A percentile compares a stretch with the other conserved stretches of the same genome.
phyloP scores from a whole-genome alignment of 2,329 filamentous ascomycete genomes.

The Trichocomaceae sp. region DNA sequence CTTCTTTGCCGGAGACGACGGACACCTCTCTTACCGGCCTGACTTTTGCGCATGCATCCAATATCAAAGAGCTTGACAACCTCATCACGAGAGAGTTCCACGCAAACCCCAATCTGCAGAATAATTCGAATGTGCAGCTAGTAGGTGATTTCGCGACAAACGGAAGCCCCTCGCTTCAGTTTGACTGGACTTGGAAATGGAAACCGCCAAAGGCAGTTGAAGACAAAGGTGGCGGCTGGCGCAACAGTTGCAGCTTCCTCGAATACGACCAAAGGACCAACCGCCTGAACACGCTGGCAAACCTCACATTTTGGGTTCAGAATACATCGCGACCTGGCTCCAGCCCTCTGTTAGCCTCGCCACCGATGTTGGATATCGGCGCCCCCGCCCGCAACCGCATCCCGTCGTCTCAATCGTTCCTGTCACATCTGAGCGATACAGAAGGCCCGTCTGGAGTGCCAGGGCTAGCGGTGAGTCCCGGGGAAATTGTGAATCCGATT shows the following conservation, averaged over 20 bases:
- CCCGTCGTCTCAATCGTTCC: slow-evolving; percentile 78
- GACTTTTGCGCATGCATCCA: slow-evolving; percentile 87
- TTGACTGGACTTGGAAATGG: slow-evolving; percentile 97
- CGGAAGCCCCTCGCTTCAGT: slow-evolving; percentile 76
- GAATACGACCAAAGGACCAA: slow-evolving; percentile 95
- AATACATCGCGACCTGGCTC: slow-evolving; percentile 47
- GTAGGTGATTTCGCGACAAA: slow-evolving; percentile 86
- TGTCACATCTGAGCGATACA: slow-evolving; percentile 69
- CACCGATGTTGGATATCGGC: slow-evolving; percentile 64
- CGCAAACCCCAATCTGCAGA: slow-evolving; percentile 93
- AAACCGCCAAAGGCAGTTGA: slow-evolving; percentile 75
- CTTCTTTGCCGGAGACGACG: slow-evolving; percentile 42
- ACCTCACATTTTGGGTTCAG: slow-evolving; percentile 92
- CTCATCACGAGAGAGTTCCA: slow-evolving; percentile 93
- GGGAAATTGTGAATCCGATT: slow-evolving; percentile 24
- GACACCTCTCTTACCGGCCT: slow-evolving; percentile 82
- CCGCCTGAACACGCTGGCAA: slow-evolving; percentile 76
- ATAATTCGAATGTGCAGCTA: slow-evolving; percentile 89
- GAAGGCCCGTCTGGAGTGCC: slow-evolving; percentile 46
- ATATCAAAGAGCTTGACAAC: slow-evolving; percentile 80
- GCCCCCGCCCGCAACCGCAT: slow-evolving; percentile 67
- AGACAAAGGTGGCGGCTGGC: slow-evolving; percentile 86
- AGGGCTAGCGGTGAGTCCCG: slow-evolving; percentile 23
- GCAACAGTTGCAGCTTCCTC: slow-evolving; percentile 92
- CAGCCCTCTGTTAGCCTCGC: slow-evolving; percentile 54